These are phyloP conservation scores for Alternaria ethzedia DNA, from an alignment of 2,329 filamentous ascomycete genomes.

Conservation along the genomic window DNA sequence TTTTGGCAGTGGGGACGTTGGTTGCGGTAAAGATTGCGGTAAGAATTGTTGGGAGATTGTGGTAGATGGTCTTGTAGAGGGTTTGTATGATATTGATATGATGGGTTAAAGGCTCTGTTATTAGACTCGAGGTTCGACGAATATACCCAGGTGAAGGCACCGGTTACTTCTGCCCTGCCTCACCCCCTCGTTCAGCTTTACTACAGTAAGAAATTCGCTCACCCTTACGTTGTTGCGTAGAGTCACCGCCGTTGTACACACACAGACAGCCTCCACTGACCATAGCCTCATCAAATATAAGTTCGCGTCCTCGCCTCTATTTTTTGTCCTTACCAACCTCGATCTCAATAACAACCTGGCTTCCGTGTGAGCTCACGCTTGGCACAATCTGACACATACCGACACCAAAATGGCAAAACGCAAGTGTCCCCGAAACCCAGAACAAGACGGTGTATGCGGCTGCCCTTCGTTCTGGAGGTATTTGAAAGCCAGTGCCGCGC, in stretches of 20 bases:
- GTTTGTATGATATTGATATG: neutral
- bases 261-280: neutral
- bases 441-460: slow-evolving; percentile 33
- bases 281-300: neutral
- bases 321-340: neutral
- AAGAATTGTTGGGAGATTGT: slow-evolving; percentile 22
- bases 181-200: neutral
- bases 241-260: neutral
- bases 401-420: neutral
- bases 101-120: neutral
- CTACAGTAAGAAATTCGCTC: neutral
- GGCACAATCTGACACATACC: neutral
- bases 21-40: slow-evolving; percentile 34
- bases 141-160: neutral
- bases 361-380: neutral
- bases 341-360: neutral
- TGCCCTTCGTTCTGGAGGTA: slow-evolving; percentile 32
- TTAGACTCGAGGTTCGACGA: no score
- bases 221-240: neutral
- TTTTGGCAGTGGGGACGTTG: slow-evolving; percentile 33
- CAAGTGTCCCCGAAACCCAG: slow-evolving; percentile 12
- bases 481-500: neutral
- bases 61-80: slow-evolving; percentile 13
- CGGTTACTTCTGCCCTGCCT: neutral
- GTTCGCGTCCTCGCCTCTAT: no score